Base-by-base conservation (phyloP, 2,329 filamentous ascomycete genomes). In the Clonostachys rhizophaga region DNA sequence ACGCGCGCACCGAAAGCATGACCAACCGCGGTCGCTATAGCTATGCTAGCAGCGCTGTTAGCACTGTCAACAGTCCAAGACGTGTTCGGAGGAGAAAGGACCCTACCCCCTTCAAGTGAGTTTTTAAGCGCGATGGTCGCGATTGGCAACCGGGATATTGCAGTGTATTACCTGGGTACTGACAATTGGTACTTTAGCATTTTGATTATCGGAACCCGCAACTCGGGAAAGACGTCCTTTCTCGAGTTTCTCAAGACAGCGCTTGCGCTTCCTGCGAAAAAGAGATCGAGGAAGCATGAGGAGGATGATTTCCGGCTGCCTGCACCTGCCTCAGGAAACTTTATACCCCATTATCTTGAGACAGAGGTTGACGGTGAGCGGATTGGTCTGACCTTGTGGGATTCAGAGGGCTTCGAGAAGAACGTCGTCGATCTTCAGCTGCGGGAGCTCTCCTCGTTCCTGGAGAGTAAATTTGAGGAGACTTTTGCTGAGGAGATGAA, bases 381-480 rank as follows among this genome's bases (percentile, higher is more conserved):
- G 45, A 81, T 99, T 43, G 94, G 94, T 9, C 71, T 99, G 54
- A 99, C 94, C 1, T 71, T 99, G 34, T 99, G 94, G 94, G 94
- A 99, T 64, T 97, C 94, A 1, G 86, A 94, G 59, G 94, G 94
- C 2, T 71, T 99, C 47, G 92, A 99, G 69, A 95, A 92, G 77
- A 94, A 89, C 58, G 82, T 97, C 35, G 91, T 96, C 45, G 94
- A 97, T 65, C 80, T 97, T 54, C 94, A 99, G 68, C 75, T 99
- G 54, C 84, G 91, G 51, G 90, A 95, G 63, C 91, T 97, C 75
- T 86, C 87, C 34, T 79, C 86, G 9, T 99, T 99, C 70, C 75
- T 99, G 50, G 94, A 99, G 74, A 92, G 87, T 74, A 97, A 97
- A 67, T 99, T 99, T 57, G 92, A 99, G 65, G 94, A 99, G 61